Evolutionary conservation across 2,329 filamentous ascomycete species (phyloP), one percentile per base, ranked within the genome.

Genomic region (Fusarium napiforme): DNA sequence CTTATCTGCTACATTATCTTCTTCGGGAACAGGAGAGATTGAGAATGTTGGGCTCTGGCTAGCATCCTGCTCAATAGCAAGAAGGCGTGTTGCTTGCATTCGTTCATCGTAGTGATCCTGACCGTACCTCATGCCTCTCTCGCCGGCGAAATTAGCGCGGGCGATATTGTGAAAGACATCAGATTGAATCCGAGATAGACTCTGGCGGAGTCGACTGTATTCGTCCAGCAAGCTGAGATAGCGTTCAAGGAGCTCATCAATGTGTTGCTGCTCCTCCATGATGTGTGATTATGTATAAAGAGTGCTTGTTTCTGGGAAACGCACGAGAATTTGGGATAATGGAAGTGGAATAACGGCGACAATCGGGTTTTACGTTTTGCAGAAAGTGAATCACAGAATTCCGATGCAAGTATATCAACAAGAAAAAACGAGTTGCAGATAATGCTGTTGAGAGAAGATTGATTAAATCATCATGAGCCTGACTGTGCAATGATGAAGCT

Each of bases 91-190:
- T 7, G 92, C 91, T 78, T 90, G 90, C 90, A 94, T 93, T 52
- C 93, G 87, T 72, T 90, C 88, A 80, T 95, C 92, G 79, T 93
- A 96, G 78, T 89, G 88, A 75, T 93, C 91, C 71, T 85, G 87
- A 7, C 92, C 93, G 79, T 92, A 95, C 46, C 89, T 85, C 69
- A 89, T 80, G 37, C 91, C 88, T 18, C 88, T 84, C 78, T 89
- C 86, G n/a, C 89, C 89, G 34, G 88, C 84, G 81, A 93, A 95
- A 82, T 95, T 94, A 69, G 93, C 93, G 64, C 93, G 88, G n/a
- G 93, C 91, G 45, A 95, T 85, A 72, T 85, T 83, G 63, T 88
- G 87, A 78, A 86, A 89, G 72, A 93, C 86, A 58, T 83, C 82
- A 26, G 87, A 83, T 72, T 93, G 87, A 26, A 88, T 82, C 18